phyloP scores from a whole-genome alignment of 1,284 basidiomycete species.

The Sanguinoderma infundibulare region DNA sequence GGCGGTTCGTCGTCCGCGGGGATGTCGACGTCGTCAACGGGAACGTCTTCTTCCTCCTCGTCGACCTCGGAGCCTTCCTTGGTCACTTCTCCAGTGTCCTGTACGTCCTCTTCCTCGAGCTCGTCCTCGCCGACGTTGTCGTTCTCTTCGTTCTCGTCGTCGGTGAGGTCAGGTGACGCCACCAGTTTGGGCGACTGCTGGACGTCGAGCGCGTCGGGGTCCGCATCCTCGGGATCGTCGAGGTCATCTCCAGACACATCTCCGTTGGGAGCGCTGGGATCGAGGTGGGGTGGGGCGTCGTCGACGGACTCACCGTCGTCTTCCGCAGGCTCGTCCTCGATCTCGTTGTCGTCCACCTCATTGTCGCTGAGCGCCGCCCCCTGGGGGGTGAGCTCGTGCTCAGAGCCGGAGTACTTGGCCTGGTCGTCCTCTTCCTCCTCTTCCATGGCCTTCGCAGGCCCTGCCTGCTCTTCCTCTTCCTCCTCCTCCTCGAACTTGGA shows the following conservation, averaged over 20 bases:
- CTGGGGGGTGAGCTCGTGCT: slow-evolving; percentile 15
- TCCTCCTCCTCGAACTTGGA: slow-evolving; percentile 55
- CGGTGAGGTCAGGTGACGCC: slow-evolving; percentile 31
- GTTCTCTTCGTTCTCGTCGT: slow-evolving; percentile 29
- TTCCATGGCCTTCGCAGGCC: slow-evolving; percentile 61
- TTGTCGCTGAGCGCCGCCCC: slow-evolving; percentile 23
- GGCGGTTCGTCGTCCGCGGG: slow-evolving; percentile 34
- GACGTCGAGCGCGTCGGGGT: slow-evolving; percentile 16
- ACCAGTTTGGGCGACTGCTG: slow-evolving; percentile 25
- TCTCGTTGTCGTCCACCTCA: slow-evolving; percentile 27
- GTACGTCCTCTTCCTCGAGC: slow-evolving; percentile 33
- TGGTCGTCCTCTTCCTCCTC: slow-evolving; percentile 62
- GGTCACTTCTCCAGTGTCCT: slow-evolving; percentile 26
- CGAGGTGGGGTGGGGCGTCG: slow-evolving; percentile 14
- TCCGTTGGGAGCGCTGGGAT: slow-evolving; percentile 14
- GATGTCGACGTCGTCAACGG: slow-evolving; percentile 41
- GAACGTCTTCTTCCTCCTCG: slow-evolving; percentile 35
- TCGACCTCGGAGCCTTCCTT: slow-evolving; percentile 31
- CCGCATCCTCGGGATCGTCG: slow-evolving; percentile 35
- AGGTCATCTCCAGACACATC: slow-evolving; percentile 34
- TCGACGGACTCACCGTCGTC: slow-evolving; percentile 22
- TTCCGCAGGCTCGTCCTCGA: slow-evolving; percentile 21
- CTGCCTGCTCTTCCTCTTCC: slow-evolving; percentile 53
- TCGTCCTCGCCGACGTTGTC: slow-evolving; percentile 28
- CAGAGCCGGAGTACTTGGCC: slow-evolving; percentile 26